Percentiles rank a stretch among this genome's conserved stretches.
Conservation (phyloP, 1,284 basidiomycete species). For the Pseudozyma flocculosa region DNA sequence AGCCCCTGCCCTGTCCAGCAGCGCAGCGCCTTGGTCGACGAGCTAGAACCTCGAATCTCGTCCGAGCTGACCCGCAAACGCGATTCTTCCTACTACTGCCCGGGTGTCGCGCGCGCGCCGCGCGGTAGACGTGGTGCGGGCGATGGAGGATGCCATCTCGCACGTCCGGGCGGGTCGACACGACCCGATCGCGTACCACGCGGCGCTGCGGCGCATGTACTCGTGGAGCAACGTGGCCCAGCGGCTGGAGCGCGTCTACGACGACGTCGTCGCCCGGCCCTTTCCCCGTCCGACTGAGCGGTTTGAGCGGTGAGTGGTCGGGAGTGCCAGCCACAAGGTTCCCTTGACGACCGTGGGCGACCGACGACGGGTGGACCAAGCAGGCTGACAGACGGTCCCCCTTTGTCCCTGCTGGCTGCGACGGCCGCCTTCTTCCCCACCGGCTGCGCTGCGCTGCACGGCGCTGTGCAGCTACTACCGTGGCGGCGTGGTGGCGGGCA, state of each 20-base stretch:
- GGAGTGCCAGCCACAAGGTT: no score
- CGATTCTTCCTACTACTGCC: no score
- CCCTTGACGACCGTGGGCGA: conserved; percentile 1
- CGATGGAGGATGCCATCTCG: conserved; percentile 75
- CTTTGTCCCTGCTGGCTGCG: no score
- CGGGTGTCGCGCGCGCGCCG: no score
- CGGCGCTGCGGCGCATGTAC: conserved; percentile 78
- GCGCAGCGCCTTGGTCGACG: no score
- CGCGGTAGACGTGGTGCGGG: conserved; percentile 87
- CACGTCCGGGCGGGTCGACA: conserved; percentile 72
- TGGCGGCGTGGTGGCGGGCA: conserved; percentile 72
- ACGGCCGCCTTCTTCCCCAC: no score
- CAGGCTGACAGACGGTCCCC: no score
- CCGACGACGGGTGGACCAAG: no score
- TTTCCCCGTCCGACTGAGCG: conserved; percentile 29
- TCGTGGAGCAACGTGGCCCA: conserved; percentile 78
- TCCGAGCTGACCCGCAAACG: no score
- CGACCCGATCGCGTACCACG: conserved; percentile 76
- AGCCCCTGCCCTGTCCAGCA: no score
- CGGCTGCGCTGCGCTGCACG: no score
- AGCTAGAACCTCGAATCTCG: no score
- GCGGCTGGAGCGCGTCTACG: conserved; percentile 82
- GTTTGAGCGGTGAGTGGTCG: conserved; percentile 11
- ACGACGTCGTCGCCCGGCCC: conserved; percentile 64
- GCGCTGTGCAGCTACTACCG: conserved; percentile 69